These are phyloP conservation scores for Crithidia expoeki DNA, from an alignment of 208 protist species.

Conservation along the genomic window DNA sequence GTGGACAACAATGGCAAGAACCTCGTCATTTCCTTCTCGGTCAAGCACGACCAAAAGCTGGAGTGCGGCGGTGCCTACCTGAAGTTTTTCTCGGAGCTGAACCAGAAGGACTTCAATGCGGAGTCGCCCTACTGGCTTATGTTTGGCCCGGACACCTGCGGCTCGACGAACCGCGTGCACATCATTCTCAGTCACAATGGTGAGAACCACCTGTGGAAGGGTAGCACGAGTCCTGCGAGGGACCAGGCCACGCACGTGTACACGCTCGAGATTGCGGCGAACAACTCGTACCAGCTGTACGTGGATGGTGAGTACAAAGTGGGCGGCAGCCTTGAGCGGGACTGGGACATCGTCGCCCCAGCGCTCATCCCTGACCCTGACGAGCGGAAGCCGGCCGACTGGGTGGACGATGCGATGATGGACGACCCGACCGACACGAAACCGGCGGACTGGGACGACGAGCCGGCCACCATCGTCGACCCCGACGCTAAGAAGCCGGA, in stretches of 20 bases:
- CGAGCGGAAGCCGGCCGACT: constrained; percentile 93
- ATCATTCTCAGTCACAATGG: constrained; percentile 96
- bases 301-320: constrained; percentile 80
- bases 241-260: constrained; percentile 95
- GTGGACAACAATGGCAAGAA: constrained; percentile 87
- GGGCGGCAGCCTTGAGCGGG: constrained; percentile 76
- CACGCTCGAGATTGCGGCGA: constrained; percentile 88
- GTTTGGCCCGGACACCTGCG: constrained; percentile 97
- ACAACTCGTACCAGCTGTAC: constrained; percentile 93
- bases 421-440: constrained; percentile 90
- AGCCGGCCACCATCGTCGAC: constrained; percentile 82
- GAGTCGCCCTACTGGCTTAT: constrained; percentile 94
- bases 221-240: constrained; percentile 39
- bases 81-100: constrained; percentile 88
- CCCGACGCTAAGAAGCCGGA: constrained; percentile 89
- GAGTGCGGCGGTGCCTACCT: constrained; percentile 95
- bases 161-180: constrained; percentile 80
- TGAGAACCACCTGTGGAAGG: constrained; percentile 90
- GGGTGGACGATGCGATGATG: constrained; percentile 82
- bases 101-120: constrained; percentile 83
- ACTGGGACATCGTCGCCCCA: constrained; percentile 91
- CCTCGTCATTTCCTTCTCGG: constrained; percentile 92
- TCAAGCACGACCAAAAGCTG: constrained; percentile 91
- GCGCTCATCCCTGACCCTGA: constrained; percentile 87
- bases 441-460: constrained; percentile 93